These are phyloP conservation scores for Aspergillus mulundensis DNA, from an alignment of 495 filamentous ascomycete genomes.

Conservation along the genomic window DNA sequence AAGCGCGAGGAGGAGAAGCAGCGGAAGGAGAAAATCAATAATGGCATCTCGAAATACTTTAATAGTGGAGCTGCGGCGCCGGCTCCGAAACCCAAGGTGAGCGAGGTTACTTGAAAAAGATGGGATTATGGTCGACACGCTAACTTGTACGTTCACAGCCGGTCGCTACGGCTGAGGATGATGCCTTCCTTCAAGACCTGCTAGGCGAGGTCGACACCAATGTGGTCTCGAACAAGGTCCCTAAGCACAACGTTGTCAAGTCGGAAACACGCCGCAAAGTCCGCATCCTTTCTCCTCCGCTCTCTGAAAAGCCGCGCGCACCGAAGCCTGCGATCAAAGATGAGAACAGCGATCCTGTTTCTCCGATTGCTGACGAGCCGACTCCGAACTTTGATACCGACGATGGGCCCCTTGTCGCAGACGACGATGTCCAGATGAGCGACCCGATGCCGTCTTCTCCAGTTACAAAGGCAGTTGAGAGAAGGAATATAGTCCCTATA, in stretches of 20 bases:
- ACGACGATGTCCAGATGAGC: conserved; percentile 71
- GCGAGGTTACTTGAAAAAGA: conserved; percentile 7
- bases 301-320: conserved; percentile 43
- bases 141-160: conserved; percentile 24
- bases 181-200: conserved; percentile 77
- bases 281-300: conserved; percentile 72
- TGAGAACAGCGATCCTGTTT: conserved; percentile 39
- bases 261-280: conserved; percentile 71
- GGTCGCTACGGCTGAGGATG: conserved; percentile 72
- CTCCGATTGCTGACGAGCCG: conserved; percentile 31
- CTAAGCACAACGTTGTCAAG: conserved; percentile 61
- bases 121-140: background rate
- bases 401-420: conserved; percentile 52
- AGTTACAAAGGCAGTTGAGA: conserved; percentile 69
- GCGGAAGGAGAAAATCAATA: conserved; percentile 79
- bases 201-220: conserved; percentile 88
- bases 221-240: conserved; percentile 52
- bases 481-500: conserved; percentile 55
- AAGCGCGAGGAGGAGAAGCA: conserved; percentile 88
- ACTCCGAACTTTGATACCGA: conserved; percentile 43
- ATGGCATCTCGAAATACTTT: conserved; percentile 91
- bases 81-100: conserved; percentile 76
- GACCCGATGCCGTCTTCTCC: conserved; percentile 87
- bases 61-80: conserved; percentile 63
- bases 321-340: conserved; percentile 44